Evolutionary conservation across 2,329 filamentous ascomycete genomes (phyloP), one percentile per base, ranked within the genome.

Genomic region (Trichoderma lentiforme): DNA sequence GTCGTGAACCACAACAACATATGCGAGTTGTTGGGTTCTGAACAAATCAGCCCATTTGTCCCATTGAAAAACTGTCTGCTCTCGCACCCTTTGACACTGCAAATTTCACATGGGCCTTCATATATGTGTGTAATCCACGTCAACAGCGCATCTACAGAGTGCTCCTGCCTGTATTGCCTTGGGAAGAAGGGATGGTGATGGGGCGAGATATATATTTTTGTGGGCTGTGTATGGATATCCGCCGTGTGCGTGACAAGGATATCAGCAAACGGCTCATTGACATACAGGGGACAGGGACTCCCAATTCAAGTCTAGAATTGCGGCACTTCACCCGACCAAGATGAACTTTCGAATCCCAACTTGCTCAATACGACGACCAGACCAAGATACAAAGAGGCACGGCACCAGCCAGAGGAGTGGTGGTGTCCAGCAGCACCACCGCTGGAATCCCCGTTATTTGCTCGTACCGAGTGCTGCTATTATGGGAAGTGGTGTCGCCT

Each of bases 211-310:
- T 56, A 24, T 51, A 56, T 34, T 34, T 69, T 69, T 61, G 28
- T 66, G 63, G 43, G 56, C 30, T 67, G 15, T 30, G 43, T 30
- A 66, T 62, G 39, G 56, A 62, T 56, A 36, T 58, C 39, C 36
- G 30, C 63, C 21, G 53, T 64, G 56, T 64, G 63, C 28, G 63
- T 61, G 70, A 66, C 70, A 51, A 62, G 70, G 60, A 32, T 71
- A 39, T 26, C 51, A 61, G n/a, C 68, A 62, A 64, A 47, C 60
- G 30, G 60, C 30, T 63, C 28, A 32, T 58, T 32, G 30, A 39
- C 30, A 64, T 15, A 43, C 43, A 36, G 24, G 47, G 43, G 39
- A 28, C 43, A 57, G 18, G 58, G 43, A 71, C 69, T 65, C 18
- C 51, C 43, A 51, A 47, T 11, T 39, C 32, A 28, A 63, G 34